These are phyloP conservation scores for Teunomyces pallodes DNA, from an alignment of 805 yeast genomes.

Conservation along the genomic window DNA sequence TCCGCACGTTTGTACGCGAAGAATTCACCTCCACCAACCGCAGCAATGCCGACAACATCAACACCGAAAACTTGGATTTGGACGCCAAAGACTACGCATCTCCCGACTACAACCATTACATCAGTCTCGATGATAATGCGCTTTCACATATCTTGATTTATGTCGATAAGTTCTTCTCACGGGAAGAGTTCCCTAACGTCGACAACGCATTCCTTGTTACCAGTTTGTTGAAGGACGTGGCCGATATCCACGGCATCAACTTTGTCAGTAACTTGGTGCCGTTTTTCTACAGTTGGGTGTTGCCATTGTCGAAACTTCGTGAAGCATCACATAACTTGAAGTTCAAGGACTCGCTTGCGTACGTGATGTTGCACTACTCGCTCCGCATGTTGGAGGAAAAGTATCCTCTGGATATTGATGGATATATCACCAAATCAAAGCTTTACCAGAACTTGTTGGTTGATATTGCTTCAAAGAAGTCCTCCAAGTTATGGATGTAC, in stretches of 20 bases:
- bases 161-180: conserved; percentile 31
- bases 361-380: conserved; percentile 23
- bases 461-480: conserved; percentile 26
- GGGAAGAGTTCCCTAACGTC: conserved; percentile 19
- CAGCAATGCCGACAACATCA: not conserved
- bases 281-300: conserved; percentile 44
- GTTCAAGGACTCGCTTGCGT: conserved; percentile 33
- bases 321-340: conserved; percentile 9
- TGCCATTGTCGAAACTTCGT: conserved; percentile 13
- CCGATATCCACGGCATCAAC: conserved; percentile 44
- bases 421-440: conserved; percentile 18
- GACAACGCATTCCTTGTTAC: conserved; percentile 22
- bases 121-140: conserved; percentile 41
- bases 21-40: conserved; percentile 20
- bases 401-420: conserved; percentile 22
- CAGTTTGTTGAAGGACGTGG: conserved; percentile 18
- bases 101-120: conserved; percentile 45
- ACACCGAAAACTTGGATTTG: conserved; percentile 13
- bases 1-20: conserved; percentile 32
- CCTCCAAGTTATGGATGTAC: conserved; percentile 26
- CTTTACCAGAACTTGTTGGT: conserved; percentile 16
- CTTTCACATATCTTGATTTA: conserved; percentile 37
- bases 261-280: conserved; percentile 45
- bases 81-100: conserved; percentile 17
- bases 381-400: conserved; percentile 26